Base-by-base conservation (phyloP, 1,139 yeast genomes). In the Nakaseomyces sp. region DNA sequence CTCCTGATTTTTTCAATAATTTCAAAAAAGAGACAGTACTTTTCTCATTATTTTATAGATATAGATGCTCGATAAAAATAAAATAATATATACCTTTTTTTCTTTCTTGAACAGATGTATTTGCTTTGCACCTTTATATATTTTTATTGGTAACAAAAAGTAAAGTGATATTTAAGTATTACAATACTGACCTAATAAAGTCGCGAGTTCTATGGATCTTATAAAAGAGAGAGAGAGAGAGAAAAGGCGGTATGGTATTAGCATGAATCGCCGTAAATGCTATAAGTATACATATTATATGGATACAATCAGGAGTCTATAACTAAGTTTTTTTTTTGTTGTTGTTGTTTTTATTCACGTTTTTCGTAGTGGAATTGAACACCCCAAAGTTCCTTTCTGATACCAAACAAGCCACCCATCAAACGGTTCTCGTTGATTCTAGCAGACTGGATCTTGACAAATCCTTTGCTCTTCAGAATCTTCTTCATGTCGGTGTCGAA, bases 361-460 rank as follows among this genome's bases (percentile, higher is more conserved):
- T 40, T 44, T 40, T 54, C 47, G 44, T 58, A 53, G 42, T 55
- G 67, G 49, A 66, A 54, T 39, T 63, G 64, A 6, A 77, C 60
- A 5, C 74, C 79, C 71, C 76, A 79, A 13, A 75, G 66, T 48
- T 74, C 73, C 52, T 70, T 70, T 33, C 65, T 56, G 28, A 76
- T 59, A 19, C 73, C 72, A 41, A 73, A 76, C 7, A 70, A 24
- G 25, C 60, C 57, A 45, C 65, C 61, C 36, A 66, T 45, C 1
- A 67, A 31, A 35, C 53, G 52, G 29, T 58, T 61, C 37, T 64
- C 65, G 38, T 58, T 52, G 4, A 63, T 25, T 16, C 51, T 55
- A 33, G 58, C 55, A n/a, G 49, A 47, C 33, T 62, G 60, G 36
- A 66, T 47, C 38, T 52, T 49, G 37, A 56, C 61, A 51, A 67